Base-by-base conservation (phyloP, 2,329 filamentous ascomycete species). In the Aspergillus arachidicola region DNA sequence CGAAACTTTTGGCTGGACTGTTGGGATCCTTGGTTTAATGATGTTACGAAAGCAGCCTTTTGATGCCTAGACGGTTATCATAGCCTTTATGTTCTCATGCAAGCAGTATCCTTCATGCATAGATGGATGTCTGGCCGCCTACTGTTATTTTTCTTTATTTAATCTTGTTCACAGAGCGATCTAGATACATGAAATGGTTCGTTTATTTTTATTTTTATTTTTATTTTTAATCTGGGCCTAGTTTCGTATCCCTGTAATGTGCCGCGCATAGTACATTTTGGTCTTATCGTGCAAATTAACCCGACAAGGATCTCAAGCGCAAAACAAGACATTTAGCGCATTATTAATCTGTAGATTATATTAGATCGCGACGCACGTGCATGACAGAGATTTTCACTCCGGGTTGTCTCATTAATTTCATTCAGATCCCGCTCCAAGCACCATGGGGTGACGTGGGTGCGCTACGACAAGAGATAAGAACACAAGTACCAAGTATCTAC, bases 1-100 rank as follows among this genome's bases (percentile, higher is more conserved):
- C 72, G 16, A 72, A 73, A 50, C 58, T 74, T 14, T 62, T 74
- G 58, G 72, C 69, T 32, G 69, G 69, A 46, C 45, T 74, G 2
- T 53, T 74, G 51, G 69, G 67, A 9, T 68, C 69, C 36, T 57
- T 71, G 58, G 30, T 63, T 19, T 64, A 58, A 36, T 48, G 30
- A 38, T 30, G 4, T 14, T 46, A 26, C 12, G 36, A n/a, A 48
- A 34, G 34, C 56, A 36, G 32, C 16, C 36, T 23, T 48, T 19
- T 26, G 43, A 57, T 58, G 51, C 23, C 32, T 38, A 14, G 32
- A 55, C 26, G 16, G 11, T 9, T 26, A 26, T 36, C 50, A 14
- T 16, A 16, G 26, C 6, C 46, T 50, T 50, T 28, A 16, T 50
- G 5, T 50, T 50, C 16, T 50, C 26, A 19, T 50, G 14, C 23